phyloP scores from a whole-genome alignment of 2,329 filamentous ascomycete species.

The Ampelomyces quisqualis region DNA sequence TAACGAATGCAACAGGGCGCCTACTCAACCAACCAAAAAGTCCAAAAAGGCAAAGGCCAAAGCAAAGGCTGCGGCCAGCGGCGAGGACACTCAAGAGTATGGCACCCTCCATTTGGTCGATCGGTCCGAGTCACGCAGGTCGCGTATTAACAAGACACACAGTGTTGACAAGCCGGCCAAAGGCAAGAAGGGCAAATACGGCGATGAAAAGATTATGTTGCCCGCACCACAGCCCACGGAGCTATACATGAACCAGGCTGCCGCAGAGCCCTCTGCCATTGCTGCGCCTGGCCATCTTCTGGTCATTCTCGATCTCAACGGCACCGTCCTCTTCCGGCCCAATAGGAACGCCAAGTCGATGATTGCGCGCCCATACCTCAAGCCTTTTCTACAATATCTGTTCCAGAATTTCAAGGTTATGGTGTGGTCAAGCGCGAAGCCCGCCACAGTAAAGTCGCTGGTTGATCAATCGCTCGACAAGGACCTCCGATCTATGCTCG shows the following conservation, averaged over 20 bases:
- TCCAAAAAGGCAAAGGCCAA: constrained; percentile 9
- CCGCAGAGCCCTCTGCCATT: constrained; percentile 35
- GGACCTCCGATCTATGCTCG: constrained; percentile 56
- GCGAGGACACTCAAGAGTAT: constrained; percentile 22
- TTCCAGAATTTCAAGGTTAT: constrained; percentile 75
- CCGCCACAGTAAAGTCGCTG: constrained; percentile 70
- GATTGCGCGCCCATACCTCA: constrained; percentile 66
- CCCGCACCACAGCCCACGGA: constrained; percentile 60
- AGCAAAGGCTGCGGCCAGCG: constrained; percentile 12
- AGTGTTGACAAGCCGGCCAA: constrained; percentile 13
- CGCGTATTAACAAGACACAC: constrained; percentile 25
- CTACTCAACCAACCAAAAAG: constrained; percentile 19
- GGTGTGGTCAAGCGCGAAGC: constrained; percentile 86
- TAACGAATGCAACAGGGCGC: constrained; percentile 17
- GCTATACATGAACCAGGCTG: constrained; percentile 62
- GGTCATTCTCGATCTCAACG: constrained; percentile 89
- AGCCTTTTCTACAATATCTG: constrained; percentile 70
- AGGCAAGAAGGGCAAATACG: constrained; percentile 18
- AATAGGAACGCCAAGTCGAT: constrained; percentile 54
- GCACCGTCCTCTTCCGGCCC: constrained; percentile 77
- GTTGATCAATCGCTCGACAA: constrained; percentile 63
- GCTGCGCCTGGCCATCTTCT: constrained; percentile 64
- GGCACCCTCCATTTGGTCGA: constrained; percentile 13
- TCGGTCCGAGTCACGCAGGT: constrained; percentile 1
- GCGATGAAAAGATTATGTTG: constrained; percentile 36